Conservation (phyloP, 257 asterid genomes). For the Avicennia marina region DNA sequence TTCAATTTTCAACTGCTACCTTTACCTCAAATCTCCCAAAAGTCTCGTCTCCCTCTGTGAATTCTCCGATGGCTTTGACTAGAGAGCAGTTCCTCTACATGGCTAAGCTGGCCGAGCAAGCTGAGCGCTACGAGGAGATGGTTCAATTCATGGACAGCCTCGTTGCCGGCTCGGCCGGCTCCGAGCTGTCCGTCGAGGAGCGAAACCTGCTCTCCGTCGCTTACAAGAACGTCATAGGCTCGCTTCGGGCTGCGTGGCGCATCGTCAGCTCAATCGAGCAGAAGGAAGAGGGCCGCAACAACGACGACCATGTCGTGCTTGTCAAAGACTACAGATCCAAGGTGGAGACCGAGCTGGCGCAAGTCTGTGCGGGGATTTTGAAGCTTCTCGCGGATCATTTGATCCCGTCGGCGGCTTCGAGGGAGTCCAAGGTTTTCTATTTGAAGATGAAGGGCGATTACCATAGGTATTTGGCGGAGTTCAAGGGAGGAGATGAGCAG, state of each 20-base stretch:
- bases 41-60: no score
- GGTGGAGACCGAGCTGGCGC: conserved; percentile 46
- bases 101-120: conserved; percentile 58
- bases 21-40: no score
- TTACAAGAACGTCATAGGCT: conserved; percentile 62
- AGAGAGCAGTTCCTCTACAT: conserved; percentile 57
- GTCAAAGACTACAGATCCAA: conserved; percentile 60
- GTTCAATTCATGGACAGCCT: conserved; percentile 54
- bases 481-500: conserved; percentile 52
- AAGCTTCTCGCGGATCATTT: conserved; percentile 31
- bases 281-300: conserved; percentile 57
- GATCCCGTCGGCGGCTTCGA: conserved; percentile 40
- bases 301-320: conserved; percentile 51
- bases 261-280: conserved; percentile 56
- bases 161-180: conserved; percentile 29
- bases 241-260: conserved; percentile 66
- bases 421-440: conserved; percentile 55
- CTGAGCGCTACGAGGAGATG: conserved; percentile 69
- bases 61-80: conserved; percentile 25
- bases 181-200: conserved; percentile 57
- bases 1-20: no score
- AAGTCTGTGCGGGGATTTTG: conserved; percentile 48
- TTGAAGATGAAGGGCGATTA: conserved; percentile 71
- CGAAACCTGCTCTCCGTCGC: conserved; percentile 60
- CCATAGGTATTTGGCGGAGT: conserved; percentile 50